These are phyloP conservation scores for Ciborinia camelliae DNA, from an alignment of 2,329 filamentous ascomycete genomes.

Conservation along the genomic window DNA sequence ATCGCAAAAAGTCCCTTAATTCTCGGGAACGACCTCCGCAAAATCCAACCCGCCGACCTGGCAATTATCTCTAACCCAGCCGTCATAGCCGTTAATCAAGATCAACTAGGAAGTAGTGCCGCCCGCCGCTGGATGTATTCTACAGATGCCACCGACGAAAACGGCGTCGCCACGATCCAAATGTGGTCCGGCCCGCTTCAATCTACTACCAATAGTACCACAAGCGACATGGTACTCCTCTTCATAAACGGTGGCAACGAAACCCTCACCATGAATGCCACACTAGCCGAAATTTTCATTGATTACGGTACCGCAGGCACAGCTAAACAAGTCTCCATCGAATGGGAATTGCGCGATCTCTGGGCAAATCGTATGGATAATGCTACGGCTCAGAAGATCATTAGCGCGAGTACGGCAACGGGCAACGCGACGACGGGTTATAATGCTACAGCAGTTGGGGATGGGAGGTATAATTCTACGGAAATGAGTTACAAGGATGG, in stretches of 20 bases:
- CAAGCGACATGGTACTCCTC: constrained; percentile 47
- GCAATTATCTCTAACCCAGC: constrained; percentile 43
- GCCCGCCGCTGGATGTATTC: constrained; percentile 45
- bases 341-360: constrained; percentile 53
- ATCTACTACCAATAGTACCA: constrained; percentile 41
- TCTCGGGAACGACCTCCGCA: constrained; percentile 36
- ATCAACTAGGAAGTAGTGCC: constrained; percentile 41
- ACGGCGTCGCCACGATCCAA: constrained; percentile 46
- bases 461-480: constrained; percentile 47
- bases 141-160: constrained; percentile 42
- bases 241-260: constrained; percentile 48
- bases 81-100: constrained; percentile 45
- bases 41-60: constrained; percentile 38
- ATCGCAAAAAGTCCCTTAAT: constrained; percentile 34
- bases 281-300: constrained; percentile 51
- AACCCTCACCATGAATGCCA: constrained; percentile 46
- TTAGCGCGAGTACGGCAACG: constrained; percentile 41
- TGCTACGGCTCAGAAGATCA: constrained; percentile 43
- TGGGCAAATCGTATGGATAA: constrained; percentile 54
- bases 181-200: constrained; percentile 48
- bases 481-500: constrained; percentile 47
- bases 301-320: constrained; percentile 44
- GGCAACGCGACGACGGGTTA: constrained; percentile 35
- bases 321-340: constrained; percentile 41
- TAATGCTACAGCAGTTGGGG: constrained; percentile 35